Base-by-base conservation (phyloP, 2,329 filamentous ascomycete genomes). In the Paraphoma chrysanthemicola region DNA sequence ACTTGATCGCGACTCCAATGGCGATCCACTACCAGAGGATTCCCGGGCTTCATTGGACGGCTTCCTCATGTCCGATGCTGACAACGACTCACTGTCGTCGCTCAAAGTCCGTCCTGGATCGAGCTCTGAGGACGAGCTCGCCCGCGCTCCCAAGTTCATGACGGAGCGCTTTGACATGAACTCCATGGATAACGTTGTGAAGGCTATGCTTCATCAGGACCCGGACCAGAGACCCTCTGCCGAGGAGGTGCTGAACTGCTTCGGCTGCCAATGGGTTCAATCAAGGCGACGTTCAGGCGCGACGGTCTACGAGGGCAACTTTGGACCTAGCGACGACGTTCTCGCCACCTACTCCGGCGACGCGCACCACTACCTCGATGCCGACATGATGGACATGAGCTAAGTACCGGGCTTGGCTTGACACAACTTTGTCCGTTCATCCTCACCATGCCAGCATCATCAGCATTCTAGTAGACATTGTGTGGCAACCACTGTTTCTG, bases 271-370 rank as follows among this genome's bases (percentile, higher is more conserved):
- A 59, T 99, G 95, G 91, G 90, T 96, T 31, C 85, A 88, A 52
- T 80, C 82, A 48, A 88, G 93, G 60, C 88, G 93, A 53, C 88
- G 90, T 53, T 91, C 93, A 10, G 91, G 93, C 44, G 95, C 95
- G n/a, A 97, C 93, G 0, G 88, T 99, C 51, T 99, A 91, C 68
- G 95, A 99, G 79, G 95, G 95, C 60, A 95, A 92, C 74, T 99
- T 93, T 90, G 95, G 95, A 4, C 94, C 94, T 31, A 85, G 85
- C 23, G 88, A 88, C 62, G 85, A 88, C 60, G 80, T 88, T 17
- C 79, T 88, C 52, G 65, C 64, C 50, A 69, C 67, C 41, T 65
- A 63, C 79, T 81, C 82, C 65, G 82, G 84, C 7, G 68, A 77
- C 43, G 54, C 61, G 17, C 59, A 62, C 17, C 56, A 66, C 43